A percentile compares a stretch with the other conserved stretches of the same genome.
These are phyloP conservation scores for Phytopythium vexans DNA, from an alignment of 352 stramenopile species.

Conservation along the genomic window DNA sequence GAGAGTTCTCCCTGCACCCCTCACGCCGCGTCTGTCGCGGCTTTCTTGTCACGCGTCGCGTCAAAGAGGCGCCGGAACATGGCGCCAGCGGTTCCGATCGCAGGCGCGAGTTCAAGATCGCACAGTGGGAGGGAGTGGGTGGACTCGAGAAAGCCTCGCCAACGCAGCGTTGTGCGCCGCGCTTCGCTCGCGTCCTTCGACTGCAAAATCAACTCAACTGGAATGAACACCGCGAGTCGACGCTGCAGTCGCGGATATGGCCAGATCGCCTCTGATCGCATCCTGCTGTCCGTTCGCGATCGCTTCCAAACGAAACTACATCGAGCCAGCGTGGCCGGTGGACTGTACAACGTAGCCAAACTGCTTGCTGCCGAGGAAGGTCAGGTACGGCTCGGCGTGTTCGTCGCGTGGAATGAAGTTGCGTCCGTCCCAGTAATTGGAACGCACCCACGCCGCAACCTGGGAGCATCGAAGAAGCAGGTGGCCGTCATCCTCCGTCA, in stretches of 20 bases:
- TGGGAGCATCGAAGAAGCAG: constrained; percentile 65
- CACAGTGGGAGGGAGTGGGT: no score
- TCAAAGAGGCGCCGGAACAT: neutral
- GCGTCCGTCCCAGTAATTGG: constrained; percentile 78
- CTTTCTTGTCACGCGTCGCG: neutral
- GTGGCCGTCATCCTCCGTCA: constrained; percentile 68
- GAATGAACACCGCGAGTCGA: no score
- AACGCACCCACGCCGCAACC: constrained; percentile 51
- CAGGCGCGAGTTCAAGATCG: no score
- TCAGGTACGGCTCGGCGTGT: constrained; percentile 51
- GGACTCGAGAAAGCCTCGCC: no score
- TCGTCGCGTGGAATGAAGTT: constrained; percentile 56
- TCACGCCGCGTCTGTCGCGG: neutral
- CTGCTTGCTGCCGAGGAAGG: constrained; percentile 79
- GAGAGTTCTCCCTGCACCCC: neutral
- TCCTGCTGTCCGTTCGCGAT: neutral
- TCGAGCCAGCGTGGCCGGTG: neutral
- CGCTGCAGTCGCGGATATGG: no score
- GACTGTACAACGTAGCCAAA: constrained; percentile 62
- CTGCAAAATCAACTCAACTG: no score
- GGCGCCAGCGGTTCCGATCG: neutral
- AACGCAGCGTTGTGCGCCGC: no score
- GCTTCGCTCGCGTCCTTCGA: no score
- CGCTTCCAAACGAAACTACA: neutral
- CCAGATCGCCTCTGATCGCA: neutral